These are phyloP conservation scores for Sugiyamaella lignohabitans DNA, from an alignment of 805 yeast genomes.

Conservation along the genomic window DNA sequence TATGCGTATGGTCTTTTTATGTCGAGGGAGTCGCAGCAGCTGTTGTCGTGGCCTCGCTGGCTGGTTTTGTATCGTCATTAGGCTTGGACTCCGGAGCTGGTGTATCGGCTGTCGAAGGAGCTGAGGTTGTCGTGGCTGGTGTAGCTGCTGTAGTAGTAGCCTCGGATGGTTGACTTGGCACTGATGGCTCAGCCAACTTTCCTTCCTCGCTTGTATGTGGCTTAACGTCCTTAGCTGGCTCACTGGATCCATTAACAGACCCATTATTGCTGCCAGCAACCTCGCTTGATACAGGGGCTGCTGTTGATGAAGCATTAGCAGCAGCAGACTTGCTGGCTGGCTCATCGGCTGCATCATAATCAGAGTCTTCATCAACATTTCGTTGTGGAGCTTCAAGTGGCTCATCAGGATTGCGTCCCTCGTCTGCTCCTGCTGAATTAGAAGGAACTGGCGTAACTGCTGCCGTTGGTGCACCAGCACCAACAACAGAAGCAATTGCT, in stretches of 20 bases:
- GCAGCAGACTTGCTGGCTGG: constrained; percentile 5
- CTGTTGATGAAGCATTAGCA: no score
- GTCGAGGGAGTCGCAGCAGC: no score
- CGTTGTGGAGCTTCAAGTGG: constrained; percentile 29
- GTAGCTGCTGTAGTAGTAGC: constrained; percentile 7
- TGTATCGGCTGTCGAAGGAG: neutral
- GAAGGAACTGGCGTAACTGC: constrained; percentile 5
- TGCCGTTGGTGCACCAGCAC: constrained; percentile 6
- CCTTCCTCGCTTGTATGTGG: no score
- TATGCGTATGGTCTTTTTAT: no score
- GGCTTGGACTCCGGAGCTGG: neutral
- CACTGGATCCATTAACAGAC: no score
- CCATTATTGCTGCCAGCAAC: no score
- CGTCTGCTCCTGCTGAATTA: neutral
- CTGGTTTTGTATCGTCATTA: neutral
- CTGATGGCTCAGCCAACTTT: neutral
- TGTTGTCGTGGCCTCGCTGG: no score
- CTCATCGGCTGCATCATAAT: constrained; percentile 37
- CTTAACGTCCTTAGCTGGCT: no score
- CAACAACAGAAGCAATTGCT: constrained; percentile 6
- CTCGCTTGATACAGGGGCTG: constrained; percentile 4
- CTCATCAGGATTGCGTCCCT: constrained; percentile 9
- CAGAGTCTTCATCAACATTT: constrained; percentile 40
- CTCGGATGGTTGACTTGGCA: constrained; percentile 2
- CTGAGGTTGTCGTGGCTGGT: neutral